phyloP scores from a whole-genome alignment of 208 protist species.

The Porcisia hertigi region DNA sequence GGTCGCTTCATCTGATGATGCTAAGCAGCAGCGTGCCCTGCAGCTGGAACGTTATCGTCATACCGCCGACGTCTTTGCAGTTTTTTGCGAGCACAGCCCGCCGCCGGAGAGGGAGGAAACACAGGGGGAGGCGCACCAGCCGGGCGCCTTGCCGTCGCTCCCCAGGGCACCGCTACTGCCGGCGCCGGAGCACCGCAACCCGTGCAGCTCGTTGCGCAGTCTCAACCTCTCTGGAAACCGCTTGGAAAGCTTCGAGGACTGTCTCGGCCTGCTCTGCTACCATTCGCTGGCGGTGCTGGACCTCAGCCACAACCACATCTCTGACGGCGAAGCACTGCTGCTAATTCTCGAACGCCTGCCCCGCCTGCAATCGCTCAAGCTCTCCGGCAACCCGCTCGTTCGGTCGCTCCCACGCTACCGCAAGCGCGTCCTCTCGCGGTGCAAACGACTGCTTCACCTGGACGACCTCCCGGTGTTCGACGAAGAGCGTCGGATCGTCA shows the following conservation, averaged over 20 bases:
- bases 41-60: conserved; percentile 37
- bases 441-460: conserved; percentile 77
- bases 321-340: conserved; percentile 79
- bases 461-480: conserved; percentile 92
- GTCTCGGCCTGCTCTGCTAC: conserved; percentile 69
- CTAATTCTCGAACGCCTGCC: conserved; percentile 82
- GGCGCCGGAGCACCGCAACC: conserved; percentile 41
- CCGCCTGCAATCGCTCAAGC: conserved; percentile 78
- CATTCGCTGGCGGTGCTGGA: conserved; percentile 83
- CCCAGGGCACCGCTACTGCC: conserved; percentile 22
- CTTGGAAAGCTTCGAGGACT: conserved; percentile 54
- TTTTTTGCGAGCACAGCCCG: conserved; percentile 49
- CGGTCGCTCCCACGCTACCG: conserved; percentile 82
- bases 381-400: conserved; percentile 90
- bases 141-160: not conserved
- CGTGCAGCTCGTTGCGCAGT: conserved; percentile 79
- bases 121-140: not conserved
- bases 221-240: conserved; percentile 86
- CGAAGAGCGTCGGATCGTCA: conserved; percentile 83
- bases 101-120: conserved; percentile 27
- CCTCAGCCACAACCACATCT: conserved; percentile 91
- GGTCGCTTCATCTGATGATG: conserved; percentile 15
- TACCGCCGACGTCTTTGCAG: conserved; percentile 24
- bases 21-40: conserved; percentile 20
- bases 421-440: conserved; percentile 79